A percentile compares a stretch with the other conserved stretches of the same genome.
These are phyloP conservation scores for Rhododendron mucronatum DNA, from an alignment of 148 eudicot species.

Conservation along the genomic window DNA sequence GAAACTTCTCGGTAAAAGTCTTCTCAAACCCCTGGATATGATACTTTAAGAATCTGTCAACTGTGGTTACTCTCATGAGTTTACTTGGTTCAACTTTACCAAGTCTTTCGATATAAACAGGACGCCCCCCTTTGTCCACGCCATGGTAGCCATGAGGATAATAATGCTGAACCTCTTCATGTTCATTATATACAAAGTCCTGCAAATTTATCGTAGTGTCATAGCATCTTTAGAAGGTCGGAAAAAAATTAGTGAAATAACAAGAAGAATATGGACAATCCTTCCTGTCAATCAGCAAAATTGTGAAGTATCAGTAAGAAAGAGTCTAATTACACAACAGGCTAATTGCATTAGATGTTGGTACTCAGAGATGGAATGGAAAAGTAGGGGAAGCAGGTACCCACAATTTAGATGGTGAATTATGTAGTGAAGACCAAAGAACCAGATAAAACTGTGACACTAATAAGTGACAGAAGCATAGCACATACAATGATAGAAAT, in stretches of 20 bases:
- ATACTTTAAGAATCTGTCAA: slow-evolving; percentile 80
- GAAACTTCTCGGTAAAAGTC: slow-evolving; percentile 81
- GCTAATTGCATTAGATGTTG: neutral
- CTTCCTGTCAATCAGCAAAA: neutral
- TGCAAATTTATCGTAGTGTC: slow-evolving; percentile 14
- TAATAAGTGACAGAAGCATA: neutral
- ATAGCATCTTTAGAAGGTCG: slow-evolving; percentile 1
- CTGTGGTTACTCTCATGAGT: slow-evolving; percentile 83
- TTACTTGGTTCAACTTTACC: slow-evolving; percentile 79
- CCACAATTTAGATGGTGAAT: neutral
- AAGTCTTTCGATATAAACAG: slow-evolving; percentile 85
- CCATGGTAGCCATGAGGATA: slow-evolving; percentile 99
- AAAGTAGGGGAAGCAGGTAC: neutral
- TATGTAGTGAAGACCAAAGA: neutral
- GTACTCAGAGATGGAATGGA: neutral
- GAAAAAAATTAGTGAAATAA: neutral
- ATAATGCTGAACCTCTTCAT: slow-evolving; percentile 58
- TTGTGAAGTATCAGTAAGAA: too few relatives aligned
- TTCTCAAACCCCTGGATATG: slow-evolving; percentile 91
- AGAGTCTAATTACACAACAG: neutral
- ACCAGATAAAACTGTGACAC: neutral
- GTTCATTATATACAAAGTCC: slow-evolving; percentile 78
- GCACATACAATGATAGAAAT: slow-evolving; percentile 1
- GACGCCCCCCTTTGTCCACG: slow-evolving; percentile 82
- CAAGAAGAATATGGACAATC: neutral